These are phyloP conservation scores for Malania oleifera DNA, from an alignment of 164 flowering plant species.

Conservation along the genomic window DNA sequence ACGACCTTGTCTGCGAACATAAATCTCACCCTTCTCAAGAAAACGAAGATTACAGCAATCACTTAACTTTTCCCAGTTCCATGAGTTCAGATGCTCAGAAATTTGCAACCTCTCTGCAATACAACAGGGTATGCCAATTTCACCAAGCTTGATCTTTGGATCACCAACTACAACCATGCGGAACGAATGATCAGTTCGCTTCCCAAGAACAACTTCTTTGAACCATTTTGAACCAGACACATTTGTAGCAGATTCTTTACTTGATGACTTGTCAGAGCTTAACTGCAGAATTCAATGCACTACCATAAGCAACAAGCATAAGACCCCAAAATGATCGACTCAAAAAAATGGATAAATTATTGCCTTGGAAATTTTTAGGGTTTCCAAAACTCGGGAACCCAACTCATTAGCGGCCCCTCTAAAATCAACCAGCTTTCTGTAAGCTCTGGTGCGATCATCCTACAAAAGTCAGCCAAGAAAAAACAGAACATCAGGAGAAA, in stretches of 20 bases:
- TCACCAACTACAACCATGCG: constrained; percentile 91
- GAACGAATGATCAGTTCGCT: constrained; percentile 65
- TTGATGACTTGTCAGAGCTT: constrained; percentile 29
- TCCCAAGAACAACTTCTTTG: constrained; percentile 74
- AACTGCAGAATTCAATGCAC: constrained; percentile 40
- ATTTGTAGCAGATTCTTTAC: constrained; percentile 15
- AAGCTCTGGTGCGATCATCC: constrained; percentile 77
- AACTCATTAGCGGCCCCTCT: constrained; percentile 51
- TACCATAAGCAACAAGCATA: constrained; percentile 7
- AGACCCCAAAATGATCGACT: neutral
- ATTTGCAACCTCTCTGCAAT: constrained; percentile 60
- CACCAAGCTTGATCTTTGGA: constrained; percentile 62
- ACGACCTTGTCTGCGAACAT: constrained; percentile 43
- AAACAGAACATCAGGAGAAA: neutral
- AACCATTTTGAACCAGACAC: constrained; percentile 64
- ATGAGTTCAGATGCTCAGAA: constrained; percentile 46
- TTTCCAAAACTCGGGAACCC: constrained; percentile 49
- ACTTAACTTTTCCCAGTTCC: constrained; percentile 51
- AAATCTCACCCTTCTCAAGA: constrained; percentile 43
- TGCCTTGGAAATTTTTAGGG: constrained; percentile 72
- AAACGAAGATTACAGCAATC: constrained; percentile 31
- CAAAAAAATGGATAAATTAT: constrained; percentile 4
- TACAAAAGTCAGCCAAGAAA: constrained; percentile 23
- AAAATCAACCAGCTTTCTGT: constrained; percentile 55
- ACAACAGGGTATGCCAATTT: constrained; percentile 74